These are phyloP conservation scores for Candida silvatica DNA, from an alignment of 805 yeast genomes.

Conservation along the genomic window DNA sequence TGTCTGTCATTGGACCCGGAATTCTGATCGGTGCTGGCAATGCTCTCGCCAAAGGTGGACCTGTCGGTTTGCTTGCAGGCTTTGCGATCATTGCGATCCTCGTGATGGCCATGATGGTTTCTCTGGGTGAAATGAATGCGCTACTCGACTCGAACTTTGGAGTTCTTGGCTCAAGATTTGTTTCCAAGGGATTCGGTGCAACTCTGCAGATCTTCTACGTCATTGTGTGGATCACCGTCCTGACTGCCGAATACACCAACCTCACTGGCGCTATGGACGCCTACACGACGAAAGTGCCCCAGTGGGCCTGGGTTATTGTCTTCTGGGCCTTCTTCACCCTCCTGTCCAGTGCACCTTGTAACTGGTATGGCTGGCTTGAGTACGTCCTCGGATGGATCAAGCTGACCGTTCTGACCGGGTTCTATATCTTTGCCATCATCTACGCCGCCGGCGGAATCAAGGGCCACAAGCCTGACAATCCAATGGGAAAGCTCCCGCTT, in stretches of 20 bases:
- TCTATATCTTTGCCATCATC: constrained; percentile 33
- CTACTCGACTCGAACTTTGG: constrained; percentile 39
- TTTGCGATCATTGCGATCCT: constrained; percentile 41
- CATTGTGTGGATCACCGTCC: constrained; percentile 46
- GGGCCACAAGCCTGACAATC: constrained; percentile 22
- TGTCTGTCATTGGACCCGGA: too few species aligned
- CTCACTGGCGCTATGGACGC: constrained; percentile 37
- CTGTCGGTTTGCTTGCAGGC: constrained; percentile 37
- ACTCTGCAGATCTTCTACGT: constrained; percentile 43
- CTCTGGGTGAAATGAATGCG: constrained; percentile 37
- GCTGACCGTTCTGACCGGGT: constrained; percentile 39
- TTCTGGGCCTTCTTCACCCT: constrained; percentile 42
- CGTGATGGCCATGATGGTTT: constrained; percentile 43
- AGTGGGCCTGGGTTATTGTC: constrained; percentile 43
- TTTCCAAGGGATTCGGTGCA: constrained; percentile 48
- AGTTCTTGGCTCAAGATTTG: constrained; percentile 37
- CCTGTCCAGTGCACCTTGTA: constrained; percentile 41
- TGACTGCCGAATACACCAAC: constrained; percentile 44
- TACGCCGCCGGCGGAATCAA: constrained; percentile 30
- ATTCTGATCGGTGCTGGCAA: constrained; percentile 36
- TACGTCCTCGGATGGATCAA: constrained; percentile 41
- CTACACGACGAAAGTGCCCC: constrained; percentile 43
- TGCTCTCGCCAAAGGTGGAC: constrained; percentile 39
- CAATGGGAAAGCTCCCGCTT: constrained; percentile 26
- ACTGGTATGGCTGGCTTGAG: constrained; percentile 48